phyloP scores from a whole-genome alignment of 2,329 filamentous ascomycete genomes.

The Myriosclerotinia curreyana region DNA sequence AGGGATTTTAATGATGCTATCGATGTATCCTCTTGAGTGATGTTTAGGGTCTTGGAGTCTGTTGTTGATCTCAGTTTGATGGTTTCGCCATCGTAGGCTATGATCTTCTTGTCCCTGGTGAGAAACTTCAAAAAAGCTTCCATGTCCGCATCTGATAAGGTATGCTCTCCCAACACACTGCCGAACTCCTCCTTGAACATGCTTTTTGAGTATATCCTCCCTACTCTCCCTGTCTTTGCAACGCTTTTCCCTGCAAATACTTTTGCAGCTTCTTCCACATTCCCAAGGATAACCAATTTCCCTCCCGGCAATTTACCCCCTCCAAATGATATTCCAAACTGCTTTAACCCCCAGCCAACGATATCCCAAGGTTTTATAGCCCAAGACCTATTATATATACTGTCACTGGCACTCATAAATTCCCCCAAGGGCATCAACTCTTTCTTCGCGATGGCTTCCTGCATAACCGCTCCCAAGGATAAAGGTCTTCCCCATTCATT shows the following conservation, averaged over 20 bases:
- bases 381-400: constrained; percentile 76
- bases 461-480: constrained; percentile 73
- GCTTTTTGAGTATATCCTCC: constrained; percentile 64
- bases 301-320: constrained; percentile 57
- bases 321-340: constrained; percentile 59
- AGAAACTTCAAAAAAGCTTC: constrained; percentile 69
- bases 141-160: constrained; percentile 62
- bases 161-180: constrained; percentile 48
- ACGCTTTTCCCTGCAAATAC: constrained; percentile 48
- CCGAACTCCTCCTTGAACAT: constrained; percentile 61
- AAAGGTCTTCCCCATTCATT: constrained; percentile 78
- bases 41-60: constrained; percentile 43
- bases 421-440: constrained; percentile 68
- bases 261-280: constrained; percentile 58
- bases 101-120: constrained; percentile 60
- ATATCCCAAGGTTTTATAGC: constrained; percentile 63
- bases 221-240: constrained; percentile 52
- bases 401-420: constrained; percentile 64
- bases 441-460: constrained; percentile 66
- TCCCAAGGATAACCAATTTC: constrained; percentile 63
- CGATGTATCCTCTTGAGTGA: constrained; percentile 75
- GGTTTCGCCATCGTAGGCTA: constrained; percentile 61
- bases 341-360: constrained; percentile 70
- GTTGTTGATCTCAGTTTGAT: constrained; percentile 68
- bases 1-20: constrained; percentile 82